Evolutionary conservation across 345 rosid species (phyloP), one percentile per base, ranked within the genome.

Genomic region (Clarkia xantiana): DNA sequence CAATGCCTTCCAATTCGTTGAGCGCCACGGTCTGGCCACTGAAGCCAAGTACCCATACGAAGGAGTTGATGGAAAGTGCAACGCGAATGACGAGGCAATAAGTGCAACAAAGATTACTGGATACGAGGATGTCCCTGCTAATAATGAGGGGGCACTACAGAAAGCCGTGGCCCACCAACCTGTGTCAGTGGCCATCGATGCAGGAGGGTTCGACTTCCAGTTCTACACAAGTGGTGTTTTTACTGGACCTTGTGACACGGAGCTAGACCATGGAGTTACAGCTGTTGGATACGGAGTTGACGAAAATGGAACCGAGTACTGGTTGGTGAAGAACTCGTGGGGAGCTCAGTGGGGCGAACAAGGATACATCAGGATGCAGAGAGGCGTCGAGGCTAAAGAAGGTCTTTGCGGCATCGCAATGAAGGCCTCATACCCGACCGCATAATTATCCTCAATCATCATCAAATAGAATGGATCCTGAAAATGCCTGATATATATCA

Each of bases 271-370:
- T 12, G 63, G 62, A 9, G 71, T 70, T 4, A 22, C 65, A 13
- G 55, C 41, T 6, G 53, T 66, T 14, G 63, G 68, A 0, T 59
- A 62, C 47, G 47, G 68, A 42, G 67, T 18, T 3, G 44, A 51
- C 19, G 11, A 44, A 7, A 18, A 22, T n/a, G 44, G 62, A 9
- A 51, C 38, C 11, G 51, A 65, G 58, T 65, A 42, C 41, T 65
- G 73, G 69, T 47, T 68, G 43, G 71, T 68, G 41, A 71, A 75
- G 54, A 75, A 65, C 46, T 71, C 71, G 20, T 68, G 69, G 69
- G 76, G 71, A 7, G 22, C 60, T 7, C 42, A 42, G 8, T 71
- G 67, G 63, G 71, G 76, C 2, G 67, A 67, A 39, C 42, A 65
- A 55, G 69, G 69, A 15, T 67, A 62, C 55, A 60, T 60, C 13